phyloP scores from a whole-genome alignment of 768 basidiomycete species.

The Mycena haematopus region DNA sequence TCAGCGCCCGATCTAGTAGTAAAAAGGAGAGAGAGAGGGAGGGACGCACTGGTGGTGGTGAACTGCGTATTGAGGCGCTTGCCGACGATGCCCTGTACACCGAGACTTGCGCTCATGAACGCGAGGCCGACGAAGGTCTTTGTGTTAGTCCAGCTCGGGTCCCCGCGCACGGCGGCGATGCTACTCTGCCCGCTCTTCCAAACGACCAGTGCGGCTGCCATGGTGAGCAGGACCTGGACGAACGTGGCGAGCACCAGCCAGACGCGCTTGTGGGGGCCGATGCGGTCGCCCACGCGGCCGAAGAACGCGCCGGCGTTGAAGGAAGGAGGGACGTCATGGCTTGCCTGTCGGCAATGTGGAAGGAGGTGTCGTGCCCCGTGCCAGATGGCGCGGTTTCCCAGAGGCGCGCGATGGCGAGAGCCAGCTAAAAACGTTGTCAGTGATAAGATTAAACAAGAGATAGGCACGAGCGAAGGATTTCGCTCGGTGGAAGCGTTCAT shows the following conservation, averaged over 20 bases:
- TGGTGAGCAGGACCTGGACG: slow-evolving; percentile 77
- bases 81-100: slow-evolving; percentile 86
- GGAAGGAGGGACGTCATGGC: slow-evolving; percentile 81
- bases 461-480: slow-evolving; percentile 1
- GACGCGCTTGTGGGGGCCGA: slow-evolving; percentile 72
- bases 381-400: slow-evolving; percentile 56
- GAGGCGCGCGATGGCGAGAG: slow-evolving; percentile 82
- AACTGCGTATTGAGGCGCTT: slow-evolving; percentile 84
- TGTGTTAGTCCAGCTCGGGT: slow-evolving; percentile 74
- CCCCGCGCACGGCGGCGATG: slow-evolving; percentile 58
- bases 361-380: slow-evolving; percentile 55
- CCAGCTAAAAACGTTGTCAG: slow-evolving; percentile 53
- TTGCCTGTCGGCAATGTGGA: slow-evolving; percentile 85
- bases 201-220: slow-evolving; percentile 71
- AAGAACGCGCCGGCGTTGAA: slow-evolving; percentile 81
- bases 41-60: slow-evolving; percentile 69
- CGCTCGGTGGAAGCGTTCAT: too few species aligned
- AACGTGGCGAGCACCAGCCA: slow-evolving; percentile 80
- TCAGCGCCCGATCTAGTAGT: not conserved
- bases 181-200: slow-evolving; percentile 71
- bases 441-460: slow-evolving; percentile 4
- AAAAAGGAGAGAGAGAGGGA: slow-evolving; percentile 8
- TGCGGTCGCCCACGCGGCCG: slow-evolving; percentile 83
- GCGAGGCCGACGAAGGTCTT: slow-evolving; percentile 74
- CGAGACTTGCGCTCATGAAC: slow-evolving; percentile 83